A percentile compares a stretch with the other conserved stretches of the same genome.
These are phyloP conservation scores for Trichoderma erinaceum DNA, from an alignment of 495 filamentous ascomycete genomes.

Conservation along the genomic window DNA sequence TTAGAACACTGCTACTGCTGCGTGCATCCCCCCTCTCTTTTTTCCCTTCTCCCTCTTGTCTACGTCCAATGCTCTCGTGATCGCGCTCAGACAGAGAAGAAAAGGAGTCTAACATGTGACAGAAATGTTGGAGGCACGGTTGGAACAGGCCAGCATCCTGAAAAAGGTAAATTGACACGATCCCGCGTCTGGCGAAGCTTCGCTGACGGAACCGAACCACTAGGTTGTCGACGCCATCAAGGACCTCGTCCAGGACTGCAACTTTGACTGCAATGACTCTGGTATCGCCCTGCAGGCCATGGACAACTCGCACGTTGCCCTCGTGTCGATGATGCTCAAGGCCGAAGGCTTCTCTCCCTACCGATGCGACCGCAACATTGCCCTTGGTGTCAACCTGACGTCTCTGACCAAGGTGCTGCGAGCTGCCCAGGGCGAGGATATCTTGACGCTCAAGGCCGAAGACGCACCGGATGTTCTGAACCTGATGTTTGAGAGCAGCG, in stretches of 20 bases:
- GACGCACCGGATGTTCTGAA: slow-evolving; percentile 94
- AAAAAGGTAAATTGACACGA: slow-evolving; percentile 69
- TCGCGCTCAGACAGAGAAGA: not conserved
- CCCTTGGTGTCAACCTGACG: slow-evolving; percentile 91
- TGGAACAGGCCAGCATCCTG: slow-evolving; percentile 88
- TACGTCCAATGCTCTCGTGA: not conserved
- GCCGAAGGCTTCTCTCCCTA: slow-evolving; percentile 92
- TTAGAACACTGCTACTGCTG: not conserved
- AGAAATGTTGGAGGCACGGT: slow-evolving; percentile 86
- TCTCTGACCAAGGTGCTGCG: slow-evolving; percentile 97
- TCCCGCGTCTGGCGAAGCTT: not conserved
- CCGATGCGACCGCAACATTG: slow-evolving; percentile 98
- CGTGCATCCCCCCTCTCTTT: slow-evolving; percentile 4
- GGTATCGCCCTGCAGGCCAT: slow-evolving; percentile 98
- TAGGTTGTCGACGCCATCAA: slow-evolving; percentile 98
- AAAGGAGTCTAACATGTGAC: slow-evolving; percentile 14
- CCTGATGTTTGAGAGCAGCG: slow-evolving; percentile 85
- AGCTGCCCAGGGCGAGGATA: slow-evolving; percentile 88
- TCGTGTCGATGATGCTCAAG: slow-evolving; percentile 97
- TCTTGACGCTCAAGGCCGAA: slow-evolving; percentile 93
- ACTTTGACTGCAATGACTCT: slow-evolving; percentile 99
- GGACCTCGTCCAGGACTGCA: slow-evolving; percentile 98
- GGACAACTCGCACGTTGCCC: slow-evolving; percentile 99
- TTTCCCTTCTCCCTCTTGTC: not conserved
- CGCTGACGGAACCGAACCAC: slow-evolving; percentile 16